Conservation (phyloP, 2,329 filamentous ascomycete genomes). For the Clarireedia sp. region DNA sequence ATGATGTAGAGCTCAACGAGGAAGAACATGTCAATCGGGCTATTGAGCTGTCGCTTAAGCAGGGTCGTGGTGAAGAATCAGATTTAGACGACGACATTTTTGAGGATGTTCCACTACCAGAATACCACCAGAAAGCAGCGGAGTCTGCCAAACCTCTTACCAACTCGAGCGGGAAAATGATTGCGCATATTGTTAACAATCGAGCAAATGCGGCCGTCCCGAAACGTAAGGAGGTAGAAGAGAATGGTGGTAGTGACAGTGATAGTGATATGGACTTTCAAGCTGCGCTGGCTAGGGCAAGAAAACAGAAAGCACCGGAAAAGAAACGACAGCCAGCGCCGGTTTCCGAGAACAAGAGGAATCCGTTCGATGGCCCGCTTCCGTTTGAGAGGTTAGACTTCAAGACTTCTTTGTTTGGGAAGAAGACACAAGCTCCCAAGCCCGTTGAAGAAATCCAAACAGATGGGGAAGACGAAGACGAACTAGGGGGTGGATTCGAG, state of each 20-base stretch:
- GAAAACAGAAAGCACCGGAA: slow-evolving; percentile 45
- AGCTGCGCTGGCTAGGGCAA: slow-evolving; percentile 64
- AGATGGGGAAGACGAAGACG: slow-evolving; percentile 24
- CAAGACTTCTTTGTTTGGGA: slow-evolving; percentile 52
- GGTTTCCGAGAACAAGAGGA: slow-evolving; percentile 45
- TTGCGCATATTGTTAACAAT: slow-evolving; percentile 68
- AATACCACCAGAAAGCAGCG: slow-evolving; percentile 50
- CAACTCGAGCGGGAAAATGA: slow-evolving; percentile 48
- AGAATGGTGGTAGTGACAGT: slow-evolving; percentile 39
- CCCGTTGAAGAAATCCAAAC: slow-evolving; percentile 13
- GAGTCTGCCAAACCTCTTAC: slow-evolving; percentile 43
- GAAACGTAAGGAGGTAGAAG: slow-evolving; percentile 30
- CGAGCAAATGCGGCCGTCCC: slow-evolving; percentile 55
- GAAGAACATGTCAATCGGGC: slow-evolving; percentile 73
- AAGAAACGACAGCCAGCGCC: slow-evolving; percentile 31
- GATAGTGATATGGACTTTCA: slow-evolving; percentile 77
- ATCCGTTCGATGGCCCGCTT: slow-evolving; percentile 69
- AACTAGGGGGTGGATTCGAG: slow-evolving; percentile 33
- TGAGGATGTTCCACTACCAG: slow-evolving; percentile 44
- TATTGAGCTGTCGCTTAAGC: slow-evolving; percentile 76
- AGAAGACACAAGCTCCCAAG: slow-evolving; percentile 28
- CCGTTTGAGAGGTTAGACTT: slow-evolving; percentile 83
- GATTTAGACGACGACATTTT: slow-evolving; percentile 34
- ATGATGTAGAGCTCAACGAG: slow-evolving; percentile 39
- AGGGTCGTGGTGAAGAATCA: slow-evolving; percentile 39